Base-by-base conservation (phyloP, 768 basidiomycete species). In the Tylopilus intermedius region DNA sequence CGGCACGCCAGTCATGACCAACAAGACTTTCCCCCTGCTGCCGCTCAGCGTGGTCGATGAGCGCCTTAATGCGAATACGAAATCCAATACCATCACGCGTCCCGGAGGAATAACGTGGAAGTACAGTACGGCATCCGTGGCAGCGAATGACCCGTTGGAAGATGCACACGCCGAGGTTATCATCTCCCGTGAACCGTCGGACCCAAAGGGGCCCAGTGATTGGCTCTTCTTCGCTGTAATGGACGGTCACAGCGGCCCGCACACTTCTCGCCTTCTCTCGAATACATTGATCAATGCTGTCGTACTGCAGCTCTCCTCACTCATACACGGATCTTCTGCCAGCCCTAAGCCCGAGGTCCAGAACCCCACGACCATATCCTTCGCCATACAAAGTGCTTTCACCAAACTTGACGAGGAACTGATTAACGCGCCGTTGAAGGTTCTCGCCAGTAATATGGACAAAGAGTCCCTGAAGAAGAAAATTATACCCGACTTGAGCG, bases 61-160 rank as follows among this genome's bases (percentile, higher is more conserved):
- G 14, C 81, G 82, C 22, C 76, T 91, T 46, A 74, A 67, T 43
- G 78, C 81, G 58, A 72, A 80, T 56, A 79, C 81, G 4, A 73
- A 72, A 3, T 69, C 71, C 15, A 71, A 80, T 49, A 72, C 71
- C 18, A 70, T 78, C 43, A 52, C 71, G 11, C 73, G 80, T 39
- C 82, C 80, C 0, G 74, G 74, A 32, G 82, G 84, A 15, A 70
- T 81, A 48, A 69, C 76, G 11, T 91, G 89, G 89, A 83, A 79
- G 58, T 85, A 86, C 69, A 78, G 85, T 45, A 94, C 87, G 3
- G 89, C 90, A 15, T 79, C 77, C 32, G 73, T 98, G 33, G 75
- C 89, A 1, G 87, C 92, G 3, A 99, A 99, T 63, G 81, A 88
- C 54, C 90, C 93, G 8, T 84, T 96, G 47, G 96, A 99, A 70